Base-by-base conservation (phyloP, 1,284 basidiomycete species). In the Serendipita sp. region DNA sequence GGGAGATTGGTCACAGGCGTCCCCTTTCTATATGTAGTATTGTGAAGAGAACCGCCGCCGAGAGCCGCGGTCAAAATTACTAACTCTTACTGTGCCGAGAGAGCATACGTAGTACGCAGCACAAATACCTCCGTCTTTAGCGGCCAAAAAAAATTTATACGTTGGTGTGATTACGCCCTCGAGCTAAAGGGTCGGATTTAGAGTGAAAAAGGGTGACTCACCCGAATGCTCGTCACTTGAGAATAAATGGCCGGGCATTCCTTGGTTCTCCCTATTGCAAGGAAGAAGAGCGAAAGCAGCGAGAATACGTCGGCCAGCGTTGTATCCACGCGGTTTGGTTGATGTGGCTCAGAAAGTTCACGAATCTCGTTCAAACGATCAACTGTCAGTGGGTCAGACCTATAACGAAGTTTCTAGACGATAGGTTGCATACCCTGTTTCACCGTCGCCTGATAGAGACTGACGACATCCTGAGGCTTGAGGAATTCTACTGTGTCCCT, bases 201-300 rank as follows among this genome's bases (percentile, higher is more conserved):
- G 32, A 30, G 53, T n/a, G 32, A 58, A 58, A 22, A n/a, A 35
- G 30, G 45, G 62, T 61, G 65, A 85, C 90, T 80, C 70, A 94
- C 92, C 74, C 88, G 77, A 84, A 96, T 95, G 65, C 87, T 93
- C 38, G 92, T 89, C 66, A 97, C 85, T 72, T 96, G 93, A 66
- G 90, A 92, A 73, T 94, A 97, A 0, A 88, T 91, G 17, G 93
- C 93, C 0, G 93, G 92, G 22, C 87, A 87, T 74, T 96, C 93
- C 67, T 86, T 83, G 60, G 89, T 93, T 77, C 93, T 93, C 55
- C 93, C 93, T 67, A 97, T 91, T 41, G 91, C 92, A 67, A 94
- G 82, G 76, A 91, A 95, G 78, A 92, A 93, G 63, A 93, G 79
- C n/a, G 89, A 91, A 58, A 93, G 80, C 42, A 95, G 79, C 70